Base-by-base conservation (phyloP, 2,329 filamentous ascomycete species). In the Aphanocladium album region DNA sequence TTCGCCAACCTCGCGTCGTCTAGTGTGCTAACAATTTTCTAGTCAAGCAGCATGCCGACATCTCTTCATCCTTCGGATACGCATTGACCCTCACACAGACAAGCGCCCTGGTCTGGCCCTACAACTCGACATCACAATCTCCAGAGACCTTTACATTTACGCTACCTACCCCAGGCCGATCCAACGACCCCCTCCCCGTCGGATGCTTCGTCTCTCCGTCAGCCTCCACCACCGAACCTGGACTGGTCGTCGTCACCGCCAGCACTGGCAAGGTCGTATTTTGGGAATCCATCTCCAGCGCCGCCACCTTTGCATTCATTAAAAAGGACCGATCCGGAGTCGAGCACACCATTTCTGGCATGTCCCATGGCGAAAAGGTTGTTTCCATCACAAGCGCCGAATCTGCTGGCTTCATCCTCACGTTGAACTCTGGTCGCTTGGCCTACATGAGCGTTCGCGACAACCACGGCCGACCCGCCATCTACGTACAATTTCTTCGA, bases 261-360 rank as follows among this genome's bases (percentile, higher is more conserved):
- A 85, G 84, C 19, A 92, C 83, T 53, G 95, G 95, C 57, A 93
- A 88, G 73, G 86, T 98, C 57, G 88, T 91, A 49, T 98, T 95
- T 73, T 98, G 95, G 92, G 95, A 98, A 72, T 96, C 91, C 43
- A 90, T 98, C 64, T 92, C 93, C 60, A 92, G 87, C 72, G 92
- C 91, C 11, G 90, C 92, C 43, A 91, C 91, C 1, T 82, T 96
- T 60, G 90, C 90, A 64, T 84, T 96, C 45, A 90, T 93, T 69
- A 88, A 89, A 65, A 89, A 96, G 71, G 89, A 90, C 69, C 87
- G 89, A 65, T 88, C 87, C 65, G 90, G 90, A 17, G 85, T 96
- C 17, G 91, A 96, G 69, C 86, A 90, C 50, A 78, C 79, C 2
- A 85, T 96, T 63, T 80, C 84, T 2, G 89, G 89, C 63, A 82